These are phyloP conservation scores for Bolboschoenoplectus hybrid DNA, from an alignment of 202 grass and related monocot genomes.

Conservation along the genomic window DNA sequence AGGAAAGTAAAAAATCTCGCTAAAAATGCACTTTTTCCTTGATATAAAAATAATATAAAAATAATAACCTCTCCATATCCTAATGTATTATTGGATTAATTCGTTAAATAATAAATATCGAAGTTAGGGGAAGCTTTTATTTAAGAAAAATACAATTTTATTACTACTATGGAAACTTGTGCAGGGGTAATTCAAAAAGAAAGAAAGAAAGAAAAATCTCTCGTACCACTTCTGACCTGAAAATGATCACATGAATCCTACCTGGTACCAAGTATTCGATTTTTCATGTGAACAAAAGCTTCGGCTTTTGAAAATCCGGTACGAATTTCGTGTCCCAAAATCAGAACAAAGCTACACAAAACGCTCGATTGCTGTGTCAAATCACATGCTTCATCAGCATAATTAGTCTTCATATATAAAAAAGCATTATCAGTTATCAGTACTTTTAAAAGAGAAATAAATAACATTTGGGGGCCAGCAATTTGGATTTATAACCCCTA, in stretches of 20 bases:
- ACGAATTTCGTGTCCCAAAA: slow-evolving; percentile 24
- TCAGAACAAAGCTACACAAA: slow-evolving; percentile 11
- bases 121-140: too few relatives aligned
- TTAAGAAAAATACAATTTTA: too few relatives aligned
- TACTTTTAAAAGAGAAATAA: slow-evolving; percentile 18
- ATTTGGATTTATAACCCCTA: background rate
- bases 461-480: background rate
- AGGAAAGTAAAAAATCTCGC: too few relatives aligned
- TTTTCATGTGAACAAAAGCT: slow-evolving; percentile 31
- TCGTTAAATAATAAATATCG: too few relatives aligned
- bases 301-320: slow-evolving; percentile 23
- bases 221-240: background rate
- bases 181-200: background rate
- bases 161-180: background rate
- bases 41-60: too few relatives aligned
- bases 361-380: slow-evolving; percentile 33
- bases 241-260: slow-evolving; percentile 1
- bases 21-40: background rate
- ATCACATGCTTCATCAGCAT: slow-evolving; percentile 32
- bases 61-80: background rate
- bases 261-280: background rate
- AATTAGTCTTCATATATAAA: slow-evolving; percentile 1
- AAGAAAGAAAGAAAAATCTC: background rate
- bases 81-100: background rate
- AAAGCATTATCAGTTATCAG: background rate